phyloP scores from a whole-genome alignment of 441 rosid genomes.

The Viola pubescens region DNA sequence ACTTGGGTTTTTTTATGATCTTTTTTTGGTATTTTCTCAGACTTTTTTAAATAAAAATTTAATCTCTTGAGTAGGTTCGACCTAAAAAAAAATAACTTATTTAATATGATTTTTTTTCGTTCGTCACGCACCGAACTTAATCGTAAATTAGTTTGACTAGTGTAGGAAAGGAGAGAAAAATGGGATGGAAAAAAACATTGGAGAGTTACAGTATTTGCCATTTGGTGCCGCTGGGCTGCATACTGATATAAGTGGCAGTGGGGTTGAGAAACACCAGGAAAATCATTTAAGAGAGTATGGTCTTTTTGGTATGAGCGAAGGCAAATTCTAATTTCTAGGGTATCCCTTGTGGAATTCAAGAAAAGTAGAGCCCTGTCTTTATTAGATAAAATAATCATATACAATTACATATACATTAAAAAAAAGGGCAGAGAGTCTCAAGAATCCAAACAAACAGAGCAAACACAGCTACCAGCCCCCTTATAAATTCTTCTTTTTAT shows the following conservation, averaged over 20 bases:
- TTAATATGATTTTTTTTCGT: too few relatives aligned
- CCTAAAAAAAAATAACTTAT: too few relatives aligned
- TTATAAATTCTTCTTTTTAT: conserved; percentile 48
- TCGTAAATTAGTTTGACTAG: too few relatives aligned
- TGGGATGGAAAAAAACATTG: too few relatives aligned
- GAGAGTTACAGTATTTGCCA: background rate
- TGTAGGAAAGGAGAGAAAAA: too few relatives aligned
- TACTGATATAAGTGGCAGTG: conserved; percentile 12
- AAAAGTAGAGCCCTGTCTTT: conserved; percentile 55
- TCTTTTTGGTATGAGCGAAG: conserved; percentile 2
- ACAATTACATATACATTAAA: conserved; percentile 2
- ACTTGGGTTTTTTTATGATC: too few relatives aligned
- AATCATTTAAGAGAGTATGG: conserved; percentile 3
- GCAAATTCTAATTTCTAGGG: background rate
- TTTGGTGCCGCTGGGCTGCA: background rate
- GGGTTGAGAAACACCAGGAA: conserved; percentile 11
- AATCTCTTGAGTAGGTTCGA: too few relatives aligned
- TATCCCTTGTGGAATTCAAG: conserved; percentile 18
- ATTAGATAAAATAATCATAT: conserved; percentile 25
- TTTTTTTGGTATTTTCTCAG: too few relatives aligned
- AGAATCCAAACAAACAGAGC: conserved; percentile 13
- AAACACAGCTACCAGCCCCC: conserved; percentile 15
- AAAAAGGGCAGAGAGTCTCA: background rate
- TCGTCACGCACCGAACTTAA: too few relatives aligned
- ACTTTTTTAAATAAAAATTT: too few relatives aligned